Base-by-base conservation (phyloP, 148 eudicot species). In the Vaccinium macrocarpon region DNA sequence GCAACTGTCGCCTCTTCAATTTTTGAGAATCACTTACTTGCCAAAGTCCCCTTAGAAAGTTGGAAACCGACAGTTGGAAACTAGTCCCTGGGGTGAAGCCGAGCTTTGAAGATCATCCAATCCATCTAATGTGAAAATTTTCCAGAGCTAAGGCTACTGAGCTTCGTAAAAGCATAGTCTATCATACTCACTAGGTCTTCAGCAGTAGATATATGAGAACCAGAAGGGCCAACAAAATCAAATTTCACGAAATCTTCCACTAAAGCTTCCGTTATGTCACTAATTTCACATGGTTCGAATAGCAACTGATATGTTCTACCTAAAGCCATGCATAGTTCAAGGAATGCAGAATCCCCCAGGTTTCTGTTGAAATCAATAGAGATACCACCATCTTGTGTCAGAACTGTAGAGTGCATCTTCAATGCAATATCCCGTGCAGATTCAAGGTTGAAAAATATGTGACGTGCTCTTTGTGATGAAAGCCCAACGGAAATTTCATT, bases 271-370 rank as follows among this genome's bases (percentile, higher is more conserved):
- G 79, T 51, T 49, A 50, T 74, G 16, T 74, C 86, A 80, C 25
- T 77, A 59, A 64, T 74, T 80, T 71, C 51, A 82, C 84, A 81
- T 59, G 84, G 87, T 50, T 88, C 88, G 85, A 90, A 87, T 59
- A 93, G 85, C 77, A 82, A 88, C 62, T 46, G 66, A 86, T 92
- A 91, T 70, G 93, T 90, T 85, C 62, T 88, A 48, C 82, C 85
- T 57, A 94, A 72, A 74, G 66, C 80, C 35, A 55, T 61, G 83
- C 88, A 90, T 71, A 97, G 72, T 51, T 92, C 89, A 62, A 62
- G 68, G 79, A 95, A 95, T 18, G 90, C 72, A 29, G 92, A 88
- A 80, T 97, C 95, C 51, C 82, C 83, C 29, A 89, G 21, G 80
- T 23, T 76, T 72, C 82, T 87, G 80, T 61, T 85, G 62, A 92